These are phyloP conservation scores for Lachnellula suecica DNA, from an alignment of 2,329 filamentous ascomycete genomes.

Conservation along the genomic window DNA sequence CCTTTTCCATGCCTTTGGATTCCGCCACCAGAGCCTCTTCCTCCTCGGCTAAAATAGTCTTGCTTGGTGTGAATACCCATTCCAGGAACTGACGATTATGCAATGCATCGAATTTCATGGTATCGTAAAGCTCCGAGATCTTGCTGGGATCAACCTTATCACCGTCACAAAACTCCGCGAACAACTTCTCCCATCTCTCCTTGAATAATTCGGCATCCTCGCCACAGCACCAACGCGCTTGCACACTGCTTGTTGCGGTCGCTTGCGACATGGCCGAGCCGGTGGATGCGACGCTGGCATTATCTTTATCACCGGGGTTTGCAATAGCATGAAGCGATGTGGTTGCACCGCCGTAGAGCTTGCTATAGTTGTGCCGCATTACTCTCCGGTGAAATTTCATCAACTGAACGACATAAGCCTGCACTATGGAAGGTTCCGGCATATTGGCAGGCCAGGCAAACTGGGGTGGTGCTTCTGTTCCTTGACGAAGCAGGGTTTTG, in stretches of 20 bases:
- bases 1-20: slow-evolving; percentile 23
- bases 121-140: slow-evolving; percentile 97
- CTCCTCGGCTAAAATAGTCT: slow-evolving; percentile 73
- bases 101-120: slow-evolving; percentile 98
- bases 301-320: slow-evolving; percentile 42
- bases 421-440: slow-evolving; percentile 90
- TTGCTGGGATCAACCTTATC: slow-evolving; percentile 99
- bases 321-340: slow-evolving; percentile 60
- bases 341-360: slow-evolving; percentile 67
- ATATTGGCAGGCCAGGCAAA: slow-evolving; percentile 98
- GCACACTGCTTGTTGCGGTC: slow-evolving; percentile 68
- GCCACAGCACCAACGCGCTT: slow-evolving; percentile 92
- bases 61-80: slow-evolving; percentile 92
- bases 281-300: slow-evolving; percentile 37
- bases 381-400: slow-evolving; percentile 97
- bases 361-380: slow-evolving; percentile 91
- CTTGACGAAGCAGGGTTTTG: slow-evolving; percentile 86
- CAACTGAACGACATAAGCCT: slow-evolving; percentile 85
- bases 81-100: slow-evolving; percentile 96
- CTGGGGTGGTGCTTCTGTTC: slow-evolving; percentile 88
- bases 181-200: slow-evolving; percentile 97
- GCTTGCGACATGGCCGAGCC: slow-evolving; percentile 55
- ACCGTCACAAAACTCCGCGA: slow-evolving; percentile 91
- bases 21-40: slow-evolving; percentile 37
- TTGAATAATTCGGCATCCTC: slow-evolving; percentile 94